Percentiles rank a stretch among this genome's conserved stretches.
phyloP scores from a whole-genome alignment of 2,329 filamentous ascomycete genomes.

The Leptographium galeiforme region DNA sequence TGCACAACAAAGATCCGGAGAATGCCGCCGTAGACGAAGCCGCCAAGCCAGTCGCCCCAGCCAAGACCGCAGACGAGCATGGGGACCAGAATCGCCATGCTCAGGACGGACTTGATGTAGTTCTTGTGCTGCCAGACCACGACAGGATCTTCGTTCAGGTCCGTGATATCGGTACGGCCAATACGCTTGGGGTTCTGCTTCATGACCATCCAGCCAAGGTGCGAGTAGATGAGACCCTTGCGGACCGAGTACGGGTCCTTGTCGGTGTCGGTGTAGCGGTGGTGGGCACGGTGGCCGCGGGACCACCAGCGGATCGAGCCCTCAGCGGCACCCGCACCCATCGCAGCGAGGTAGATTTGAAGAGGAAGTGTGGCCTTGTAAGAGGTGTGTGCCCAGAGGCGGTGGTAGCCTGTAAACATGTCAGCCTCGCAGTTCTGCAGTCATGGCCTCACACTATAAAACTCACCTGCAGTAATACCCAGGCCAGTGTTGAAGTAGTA shows the following conservation, averaged over 20 bases:
- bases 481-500: constrained; percentile 81
- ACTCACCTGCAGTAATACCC: constrained; percentile 62
- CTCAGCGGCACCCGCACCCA: constrained; percentile 72
- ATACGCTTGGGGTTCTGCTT: constrained; percentile 87
- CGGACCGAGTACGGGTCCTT: constrained; percentile 86
- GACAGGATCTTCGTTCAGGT: constrained; percentile 73
- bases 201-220: constrained; percentile 85
- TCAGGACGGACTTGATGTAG: constrained; percentile 67
- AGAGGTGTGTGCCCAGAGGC: constrained; percentile 75
- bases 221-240: constrained; percentile 74
- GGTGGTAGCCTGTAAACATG: constrained; percentile 47
- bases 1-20: constrained; percentile 82
- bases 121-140: constrained; percentile 82
- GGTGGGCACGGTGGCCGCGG: constrained; percentile 73
- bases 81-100: constrained; percentile 67
- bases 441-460: not conserved
- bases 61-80: constrained; percentile 61
- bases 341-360: constrained; percentile 68
- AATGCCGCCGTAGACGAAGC: constrained; percentile 75
- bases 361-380: constrained; percentile 68
- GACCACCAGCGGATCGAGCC: constrained; percentile 86
- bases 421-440: not conserved
- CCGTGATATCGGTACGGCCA: constrained; percentile 77
- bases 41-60: constrained; percentile 72
- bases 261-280: constrained; percentile 84